These are phyloP conservation scores for Cyanodermella asteris DNA, from an alignment of 2,329 filamentous ascomycete species.

Conservation along the genomic window DNA sequence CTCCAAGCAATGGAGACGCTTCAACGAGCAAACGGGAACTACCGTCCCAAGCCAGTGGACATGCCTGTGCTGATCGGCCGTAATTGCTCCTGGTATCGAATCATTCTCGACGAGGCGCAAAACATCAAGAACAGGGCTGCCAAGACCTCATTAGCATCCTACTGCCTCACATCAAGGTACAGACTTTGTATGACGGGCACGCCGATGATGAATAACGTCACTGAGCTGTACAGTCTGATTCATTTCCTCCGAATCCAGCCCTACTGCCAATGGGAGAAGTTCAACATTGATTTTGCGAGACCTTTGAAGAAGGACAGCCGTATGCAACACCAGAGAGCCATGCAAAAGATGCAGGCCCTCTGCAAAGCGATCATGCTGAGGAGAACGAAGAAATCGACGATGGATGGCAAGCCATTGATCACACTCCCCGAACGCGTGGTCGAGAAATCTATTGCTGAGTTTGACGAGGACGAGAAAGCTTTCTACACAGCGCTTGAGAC, in stretches of 20 bases:
- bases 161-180: constrained; percentile 34
- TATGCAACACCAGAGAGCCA: too few species aligned
- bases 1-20: constrained; percentile 29
- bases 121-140: constrained; percentile 57
- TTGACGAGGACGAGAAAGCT: constrained; percentile 40
- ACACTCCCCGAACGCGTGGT: constrained; percentile 43
- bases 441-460: constrained; percentile 38
- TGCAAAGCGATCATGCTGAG: constrained; percentile 65
- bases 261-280: constrained; percentile 35
- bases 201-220: constrained; percentile 70
- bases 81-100: constrained; percentile 37
- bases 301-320: constrained; percentile 28
- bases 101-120: constrained; percentile 63
- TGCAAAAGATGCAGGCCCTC: constrained; percentile 50
- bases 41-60: constrained; percentile 13
- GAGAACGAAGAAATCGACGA: constrained; percentile 55
- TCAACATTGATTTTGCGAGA: constrained; percentile 25
- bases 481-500: constrained; percentile 47
- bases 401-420: constrained; percentile 61
- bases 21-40: constrained; percentile 22
- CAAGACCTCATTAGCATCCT: constrained; percentile 37
- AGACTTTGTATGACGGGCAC: constrained; percentile 62
- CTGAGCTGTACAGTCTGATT: constrained; percentile 57
- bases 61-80: constrained; percentile 38
- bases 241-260: constrained; percentile 57